These are phyloP conservation scores for Ramularia endophylla DNA, from an alignment of 2,329 filamentous ascomycete species.

Conservation along the genomic window DNA sequence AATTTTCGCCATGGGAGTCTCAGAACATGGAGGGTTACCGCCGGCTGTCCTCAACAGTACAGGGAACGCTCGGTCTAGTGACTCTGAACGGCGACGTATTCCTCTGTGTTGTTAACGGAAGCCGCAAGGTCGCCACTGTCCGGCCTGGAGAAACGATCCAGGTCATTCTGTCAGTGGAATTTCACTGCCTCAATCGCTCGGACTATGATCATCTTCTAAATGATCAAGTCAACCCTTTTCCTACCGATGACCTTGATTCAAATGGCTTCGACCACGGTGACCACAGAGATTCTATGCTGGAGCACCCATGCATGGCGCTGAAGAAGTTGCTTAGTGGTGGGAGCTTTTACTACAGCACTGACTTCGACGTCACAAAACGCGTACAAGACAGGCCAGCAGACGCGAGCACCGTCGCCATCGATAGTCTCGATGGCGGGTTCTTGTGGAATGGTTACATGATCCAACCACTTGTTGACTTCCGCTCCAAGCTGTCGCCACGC, in stretches of 20 bases:
- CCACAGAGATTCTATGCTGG: conserved; percentile 63
- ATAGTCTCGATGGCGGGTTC: conserved; percentile 87
- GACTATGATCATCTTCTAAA: conserved; percentile 74
- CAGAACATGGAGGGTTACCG: conserved; percentile 71
- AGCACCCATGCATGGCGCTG: conserved; percentile 84
- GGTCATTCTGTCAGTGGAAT: conserved; percentile 79
- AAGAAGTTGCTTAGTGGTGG: conserved; percentile 90
- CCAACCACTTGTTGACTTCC: conserved; percentile 80
- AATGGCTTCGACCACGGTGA: conserved; percentile 49
- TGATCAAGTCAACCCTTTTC: conserved; percentile 52
- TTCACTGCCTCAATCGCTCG: conserved; percentile 81
- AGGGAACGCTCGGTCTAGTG: conserved; percentile 84
- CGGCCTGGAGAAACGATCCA: conserved; percentile 85
- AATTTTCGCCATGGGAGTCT: conserved; percentile 63
- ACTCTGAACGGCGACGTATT: conserved; percentile 81
- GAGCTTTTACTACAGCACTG: conserved; percentile 97
- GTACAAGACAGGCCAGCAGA: conserved; percentile 67
- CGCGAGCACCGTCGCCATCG: conserved; percentile 72
- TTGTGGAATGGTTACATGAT: conserved; percentile 99
- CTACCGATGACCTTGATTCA: conserved; percentile 47
- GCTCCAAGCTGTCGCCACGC: conserved; percentile 67
- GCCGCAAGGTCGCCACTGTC: conserved; percentile 71
- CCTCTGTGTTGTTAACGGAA: conserved; percentile 78
- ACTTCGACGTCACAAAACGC: conserved; percentile 92
- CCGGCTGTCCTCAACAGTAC: conserved; percentile 65